Conservation (phyloP, 495 filamentous ascomycete genomes). For the Cudoniella acicularis region DNA sequence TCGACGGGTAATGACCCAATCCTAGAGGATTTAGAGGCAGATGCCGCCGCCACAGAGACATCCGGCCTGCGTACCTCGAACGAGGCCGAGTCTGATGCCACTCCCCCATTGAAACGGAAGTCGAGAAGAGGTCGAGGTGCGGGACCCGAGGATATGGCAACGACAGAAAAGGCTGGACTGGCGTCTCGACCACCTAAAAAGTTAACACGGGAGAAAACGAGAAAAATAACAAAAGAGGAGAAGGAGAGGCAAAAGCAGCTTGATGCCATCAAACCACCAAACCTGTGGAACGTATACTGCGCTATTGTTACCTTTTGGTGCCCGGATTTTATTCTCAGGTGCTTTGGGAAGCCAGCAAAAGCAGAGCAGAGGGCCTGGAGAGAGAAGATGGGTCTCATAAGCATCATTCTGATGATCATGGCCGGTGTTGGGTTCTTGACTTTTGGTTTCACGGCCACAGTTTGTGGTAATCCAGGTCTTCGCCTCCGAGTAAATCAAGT, state of each 20-base stretch:
- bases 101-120: slow-evolving; percentile 43
- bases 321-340: slow-evolving; percentile 77
- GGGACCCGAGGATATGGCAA: slow-evolving; percentile 24
- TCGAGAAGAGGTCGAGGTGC: slow-evolving; percentile 31
- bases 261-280: slow-evolving; percentile 70
- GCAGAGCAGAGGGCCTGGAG: slow-evolving; percentile 93
- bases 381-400: slow-evolving; percentile 97
- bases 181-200: slow-evolving; percentile 27
- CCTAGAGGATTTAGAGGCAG: slow-evolving; percentile 59
- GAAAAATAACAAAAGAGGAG: slow-evolving; percentile 56
- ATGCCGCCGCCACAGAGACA: slow-evolving; percentile 19
- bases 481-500: slow-evolving; percentile 82
- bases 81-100: slow-evolving; percentile 30
- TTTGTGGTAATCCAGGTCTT: slow-evolving; percentile 66
- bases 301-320: slow-evolving; percentile 91
- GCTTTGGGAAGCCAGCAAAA: slow-evolving; percentile 83
- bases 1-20: slow-evolving; percentile 89
- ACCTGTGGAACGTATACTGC: slow-evolving; percentile 94
- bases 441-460: slow-evolving; percentile 88
- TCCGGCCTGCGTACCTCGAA: slow-evolving; percentile 20
- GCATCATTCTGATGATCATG: slow-evolving; percentile 85
- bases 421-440: slow-evolving; percentile 92
- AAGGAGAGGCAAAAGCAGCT: slow-evolving; percentile 54
- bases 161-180: slow-evolving; percentile 17
- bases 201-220: slow-evolving; percentile 35